Base-by-base conservation (phyloP, 2,329 filamentous ascomycete genomes). In the Cladobotryum mycophilum region DNA sequence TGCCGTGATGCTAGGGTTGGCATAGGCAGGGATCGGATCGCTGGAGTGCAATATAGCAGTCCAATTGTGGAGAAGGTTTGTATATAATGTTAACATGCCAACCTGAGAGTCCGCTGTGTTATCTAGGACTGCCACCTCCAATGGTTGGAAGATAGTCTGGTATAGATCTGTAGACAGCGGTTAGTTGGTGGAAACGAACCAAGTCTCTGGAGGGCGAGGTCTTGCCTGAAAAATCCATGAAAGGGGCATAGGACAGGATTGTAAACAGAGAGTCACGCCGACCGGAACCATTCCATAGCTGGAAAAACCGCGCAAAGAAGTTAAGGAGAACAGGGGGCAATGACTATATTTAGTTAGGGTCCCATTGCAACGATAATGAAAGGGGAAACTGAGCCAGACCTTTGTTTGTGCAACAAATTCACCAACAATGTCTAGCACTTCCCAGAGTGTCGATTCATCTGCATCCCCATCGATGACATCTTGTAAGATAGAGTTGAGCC, bases 11-110 rank as follows among this genome's bases (percentile, higher is more conserved):
- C 69, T 66, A 5, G 62, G 52, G 14, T 70, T 66, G 4, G 70
- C 67, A 18, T 70, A 62, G 1, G 59, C 41, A 1, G 70, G 67
- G 12, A 70, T 60, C 4, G 61, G 44, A 2, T 71, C 63, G 3
- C 63, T 61, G 0, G 76, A 70, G 17, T 71, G 65, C 41, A 83
- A 64, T 3, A 66, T 54, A 9, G 71, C 62, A 6, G 69, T 71
- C 82, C 82, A 85, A 52, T 82, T 77, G 11, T 74, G 77, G 42
- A 92, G 75, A 5, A 95, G 70, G 11, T 68, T 67, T 2, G 78
- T 83, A 66, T 92, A 93, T 55, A 89, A 82, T 1, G 66, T 66
- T 3, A 93, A 74, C 2, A 95, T 69, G 2, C 72, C 71, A 0
- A 78, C 61, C 58, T 84, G 84, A 1, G 82, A 80, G 5, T 71